Evolutionary conservation across 208 protist species (phyloP).

Genomic region (Wallacemonas sp.): DNA sequence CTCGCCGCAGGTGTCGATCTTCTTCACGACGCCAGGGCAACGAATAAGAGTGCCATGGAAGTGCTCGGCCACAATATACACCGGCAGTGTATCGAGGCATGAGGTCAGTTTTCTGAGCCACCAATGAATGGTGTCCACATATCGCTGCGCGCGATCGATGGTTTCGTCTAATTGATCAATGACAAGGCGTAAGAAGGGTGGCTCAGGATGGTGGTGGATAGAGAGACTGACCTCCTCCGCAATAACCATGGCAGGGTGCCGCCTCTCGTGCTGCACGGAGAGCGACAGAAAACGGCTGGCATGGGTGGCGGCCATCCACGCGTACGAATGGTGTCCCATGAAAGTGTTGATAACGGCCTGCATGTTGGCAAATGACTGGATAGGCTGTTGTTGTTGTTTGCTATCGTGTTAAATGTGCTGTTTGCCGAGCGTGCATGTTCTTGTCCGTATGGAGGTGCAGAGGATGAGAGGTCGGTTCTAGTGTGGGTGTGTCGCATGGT

Average conservation of each 20-base stretch:
- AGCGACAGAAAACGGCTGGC: neutral
- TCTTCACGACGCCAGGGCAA: neutral
- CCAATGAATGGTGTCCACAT: conserved; percentile 4
- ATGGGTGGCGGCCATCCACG: conserved; percentile 7
- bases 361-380: no score
- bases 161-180: neutral
- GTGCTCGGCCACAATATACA: neutral
- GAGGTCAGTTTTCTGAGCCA: neutral
- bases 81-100: neutral
- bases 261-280: neutral
- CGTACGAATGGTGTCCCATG: neutral
- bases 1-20: neutral
- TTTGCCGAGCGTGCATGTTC: no score
- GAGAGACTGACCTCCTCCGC: neutral
- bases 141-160: neutral
- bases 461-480: no score
- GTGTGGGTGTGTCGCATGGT: no score
- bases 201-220: neutral
- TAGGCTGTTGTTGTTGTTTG: no score
- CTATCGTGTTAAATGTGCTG: no score
- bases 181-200: neutral
- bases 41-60: neutral
- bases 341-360: conserved; percentile 9
- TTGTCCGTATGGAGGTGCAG: no score
- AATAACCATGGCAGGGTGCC: neutral